phyloP scores from a whole-genome alignment of 2,329 filamentous ascomycete species.

The Ceratocystis colombiana region DNA sequence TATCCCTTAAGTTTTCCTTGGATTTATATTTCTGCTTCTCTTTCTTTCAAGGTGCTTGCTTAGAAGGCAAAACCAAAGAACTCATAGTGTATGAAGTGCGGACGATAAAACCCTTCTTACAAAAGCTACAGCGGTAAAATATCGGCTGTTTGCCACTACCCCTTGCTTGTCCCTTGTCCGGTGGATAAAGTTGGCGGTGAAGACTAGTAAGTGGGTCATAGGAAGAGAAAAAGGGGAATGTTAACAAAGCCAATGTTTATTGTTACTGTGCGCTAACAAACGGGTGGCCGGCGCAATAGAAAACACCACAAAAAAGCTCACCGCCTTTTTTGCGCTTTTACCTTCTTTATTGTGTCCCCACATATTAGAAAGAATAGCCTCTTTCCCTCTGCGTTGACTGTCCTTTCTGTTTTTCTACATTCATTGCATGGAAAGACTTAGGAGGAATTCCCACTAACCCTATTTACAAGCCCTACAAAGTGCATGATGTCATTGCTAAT shows the following conservation, averaged over 20 bases:
- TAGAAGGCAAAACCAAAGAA: no score
- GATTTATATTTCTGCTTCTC: no score
- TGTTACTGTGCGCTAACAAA: not conserved
- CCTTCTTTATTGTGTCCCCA: not conserved
- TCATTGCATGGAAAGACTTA: not conserved
- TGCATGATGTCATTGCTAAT: not conserved
- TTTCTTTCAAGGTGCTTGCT: no score
- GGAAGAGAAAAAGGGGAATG: not conserved
- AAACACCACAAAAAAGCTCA: not conserved
- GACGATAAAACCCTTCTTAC: no score
- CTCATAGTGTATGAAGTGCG: no score
- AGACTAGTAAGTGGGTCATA: not conserved
- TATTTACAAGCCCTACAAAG: not conserved
- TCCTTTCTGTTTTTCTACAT: not conserved
- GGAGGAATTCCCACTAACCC: not conserved
- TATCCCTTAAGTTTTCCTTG: no score
- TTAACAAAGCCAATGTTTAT: constrained; percentile 7
- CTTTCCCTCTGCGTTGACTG: not conserved
- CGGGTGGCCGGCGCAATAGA: not conserved
- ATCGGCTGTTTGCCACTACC: not conserved
- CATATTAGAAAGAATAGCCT: no score
- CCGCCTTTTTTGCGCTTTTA: not conserved
- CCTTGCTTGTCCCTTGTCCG: not conserved
- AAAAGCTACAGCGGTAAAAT: not conserved
- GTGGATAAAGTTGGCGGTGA: not conserved